These are phyloP conservation scores for Nectriaceae sp. DNA, from an alignment of 2,329 filamentous ascomycete genomes.

Conservation along the genomic window DNA sequence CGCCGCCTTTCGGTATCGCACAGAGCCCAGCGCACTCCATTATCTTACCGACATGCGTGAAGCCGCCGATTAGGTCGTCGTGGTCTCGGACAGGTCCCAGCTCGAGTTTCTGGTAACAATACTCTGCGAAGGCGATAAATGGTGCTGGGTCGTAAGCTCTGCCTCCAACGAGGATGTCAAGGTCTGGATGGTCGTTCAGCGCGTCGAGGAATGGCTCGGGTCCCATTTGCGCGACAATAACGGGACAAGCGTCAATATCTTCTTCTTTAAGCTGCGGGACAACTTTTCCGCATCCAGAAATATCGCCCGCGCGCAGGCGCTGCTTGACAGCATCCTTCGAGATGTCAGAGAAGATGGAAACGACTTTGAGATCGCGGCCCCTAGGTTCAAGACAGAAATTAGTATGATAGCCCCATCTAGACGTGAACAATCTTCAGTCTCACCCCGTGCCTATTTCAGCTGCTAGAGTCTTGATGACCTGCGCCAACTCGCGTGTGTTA, in stretches of 20 bases:
- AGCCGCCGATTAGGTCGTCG: conserved; percentile 31
- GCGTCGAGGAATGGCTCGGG: conserved; percentile 46
- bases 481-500: conserved; percentile 36
- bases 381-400: not conserved
- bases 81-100: not conserved
- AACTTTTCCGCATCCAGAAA: conserved; percentile 40
- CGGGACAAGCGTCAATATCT: conserved; percentile 39
- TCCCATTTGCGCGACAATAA: conserved; percentile 49
- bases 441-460: conserved; percentile 33
- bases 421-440: conserved; percentile 4
- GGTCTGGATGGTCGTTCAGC: conserved; percentile 42
- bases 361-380: conserved; percentile 30
- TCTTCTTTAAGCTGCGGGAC: conserved; percentile 41
- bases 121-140: conserved; percentile 36
- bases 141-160: conserved; percentile 44
- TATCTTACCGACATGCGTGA: conserved; percentile 56
- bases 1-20: conserved; percentile 47
- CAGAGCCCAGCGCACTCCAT: conserved; percentile 54
- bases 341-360: conserved; percentile 42
- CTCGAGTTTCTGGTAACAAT: not conserved
- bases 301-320: conserved; percentile 28
- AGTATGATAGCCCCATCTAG: not conserved
- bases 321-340: conserved; percentile 34
- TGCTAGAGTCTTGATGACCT: conserved; percentile 29
- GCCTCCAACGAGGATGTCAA: conserved; percentile 50